Conservation (phyloP, 805 yeast genomes). For the Saitoella complicata region DNA sequence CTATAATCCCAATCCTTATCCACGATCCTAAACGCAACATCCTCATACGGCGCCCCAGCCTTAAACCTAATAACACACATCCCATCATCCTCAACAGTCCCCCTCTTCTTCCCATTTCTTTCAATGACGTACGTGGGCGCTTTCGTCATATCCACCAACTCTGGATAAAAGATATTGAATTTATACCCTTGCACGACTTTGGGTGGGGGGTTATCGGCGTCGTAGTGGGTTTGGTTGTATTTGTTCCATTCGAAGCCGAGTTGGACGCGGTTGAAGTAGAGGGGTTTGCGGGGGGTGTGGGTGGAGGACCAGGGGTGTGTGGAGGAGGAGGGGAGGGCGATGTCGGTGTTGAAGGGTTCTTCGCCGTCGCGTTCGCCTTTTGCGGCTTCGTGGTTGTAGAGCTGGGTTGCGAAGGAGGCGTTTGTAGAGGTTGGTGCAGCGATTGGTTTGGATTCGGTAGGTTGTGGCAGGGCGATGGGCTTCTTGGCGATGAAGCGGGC, state of each 20-base stretch:
- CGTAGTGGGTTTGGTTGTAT: constrained; percentile 22
- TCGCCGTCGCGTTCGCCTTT: constrained; percentile 12
- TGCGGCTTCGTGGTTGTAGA: constrained; percentile 6
- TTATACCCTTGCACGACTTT: constrained; percentile 23
- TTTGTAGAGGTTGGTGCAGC: neutral
- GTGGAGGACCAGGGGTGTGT: neutral
- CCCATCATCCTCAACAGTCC: constrained; percentile 10
- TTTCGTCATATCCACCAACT: constrained; percentile 13
- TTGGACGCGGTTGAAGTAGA: constrained; percentile 18
- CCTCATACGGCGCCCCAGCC: constrained; percentile 22
- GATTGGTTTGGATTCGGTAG: neutral
- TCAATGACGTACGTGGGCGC: constrained; percentile 21
- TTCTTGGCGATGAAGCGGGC: neutral
- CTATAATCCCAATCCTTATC: constrained; percentile 23
- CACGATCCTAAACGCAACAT: constrained; percentile 21
- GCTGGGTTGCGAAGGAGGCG: neutral
- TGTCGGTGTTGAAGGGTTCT: constrained; percentile 14
- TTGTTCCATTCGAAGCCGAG: constrained; percentile 24
- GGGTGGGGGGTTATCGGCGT: constrained; percentile 23
- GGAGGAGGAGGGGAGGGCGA: constrained; percentile 3
- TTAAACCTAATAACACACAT: constrained; percentile 20
- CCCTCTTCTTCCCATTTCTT: constrained; percentile 7
- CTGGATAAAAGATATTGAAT: constrained; percentile 23
- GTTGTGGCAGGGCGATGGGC: neutral
- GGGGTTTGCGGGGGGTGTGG: constrained; percentile 14